Percentiles rank a stretch among this genome's conserved stretches.
Conservation (phyloP, 768 basidiomycete species). For the Psilocybe cyanescens region DNA sequence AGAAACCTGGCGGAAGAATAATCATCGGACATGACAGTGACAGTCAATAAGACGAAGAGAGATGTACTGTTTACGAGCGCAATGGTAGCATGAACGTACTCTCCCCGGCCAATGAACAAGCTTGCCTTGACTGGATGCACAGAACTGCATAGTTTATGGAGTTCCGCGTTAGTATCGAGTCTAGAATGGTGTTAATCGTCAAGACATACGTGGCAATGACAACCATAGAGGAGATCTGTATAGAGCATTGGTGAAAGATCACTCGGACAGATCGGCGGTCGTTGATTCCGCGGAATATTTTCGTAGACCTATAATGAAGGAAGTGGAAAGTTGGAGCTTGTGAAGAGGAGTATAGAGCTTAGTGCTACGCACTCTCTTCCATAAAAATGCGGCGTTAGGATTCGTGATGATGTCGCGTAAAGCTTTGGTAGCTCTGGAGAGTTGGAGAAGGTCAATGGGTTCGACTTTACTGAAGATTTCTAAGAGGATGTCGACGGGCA, state of each 20-base stretch:
- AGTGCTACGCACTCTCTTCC: constrained; percentile 31
- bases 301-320: not conserved
- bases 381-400: constrained; percentile 26
- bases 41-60: not conserved
- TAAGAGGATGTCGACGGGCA: constrained; percentile 37
- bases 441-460: constrained; percentile 44
- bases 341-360: not conserved
- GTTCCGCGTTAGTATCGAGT: not conserved
- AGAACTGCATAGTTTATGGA: constrained; percentile 12
- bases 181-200: not conserved
- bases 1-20: no score
- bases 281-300: not conserved
- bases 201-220: constrained; percentile 34
- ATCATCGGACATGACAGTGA: no score
- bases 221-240: constrained; percentile 38
- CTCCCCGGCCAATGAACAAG: constrained; percentile 22
- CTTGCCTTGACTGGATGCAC: constrained; percentile 11
- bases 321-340: no score
- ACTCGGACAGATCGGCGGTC: constrained; percentile 20
- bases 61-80: constrained; percentile 15
- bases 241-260: constrained; percentile 36
- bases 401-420: constrained; percentile 37
- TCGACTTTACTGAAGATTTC: constrained; percentile 43
- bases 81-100: constrained; percentile 21
- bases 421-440: constrained; percentile 38